These are phyloP conservation scores for Erysiphe pulchra DNA, from an alignment of 2,329 filamentous ascomycete genomes.

Conservation along the genomic window DNA sequence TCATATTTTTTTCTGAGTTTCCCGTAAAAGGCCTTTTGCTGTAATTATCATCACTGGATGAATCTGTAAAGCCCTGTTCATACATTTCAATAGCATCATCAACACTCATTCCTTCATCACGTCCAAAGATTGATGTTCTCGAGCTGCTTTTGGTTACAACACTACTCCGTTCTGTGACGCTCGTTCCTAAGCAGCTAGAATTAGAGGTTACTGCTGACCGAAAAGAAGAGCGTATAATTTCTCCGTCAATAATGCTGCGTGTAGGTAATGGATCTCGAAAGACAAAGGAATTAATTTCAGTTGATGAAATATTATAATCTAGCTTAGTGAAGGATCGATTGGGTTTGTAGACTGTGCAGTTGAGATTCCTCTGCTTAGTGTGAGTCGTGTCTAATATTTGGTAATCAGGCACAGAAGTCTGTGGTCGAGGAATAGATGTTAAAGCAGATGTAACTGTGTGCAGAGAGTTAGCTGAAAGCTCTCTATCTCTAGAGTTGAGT, in stretches of 20 bases:
- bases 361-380: slow-evolving; percentile 10
- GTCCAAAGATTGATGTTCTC: slow-evolving; percentile 29
- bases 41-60: slow-evolving; percentile 18
- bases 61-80: slow-evolving; percentile 33
- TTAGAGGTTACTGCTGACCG: slow-evolving; percentile 32
- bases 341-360: slow-evolving; percentile 7
- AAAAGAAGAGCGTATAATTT: slow-evolving; percentile 27
- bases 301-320: slow-evolving; percentile 9
- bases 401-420: slow-evolving; percentile 10
- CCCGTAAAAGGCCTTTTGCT: slow-evolving; percentile 5
- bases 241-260: slow-evolving; percentile 8
- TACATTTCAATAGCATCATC: slow-evolving; percentile 49
- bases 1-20: slow-evolving; percentile 7
- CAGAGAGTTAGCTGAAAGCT: slow-evolving; percentile 9
- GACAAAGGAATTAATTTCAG: slow-evolving; percentile 1
- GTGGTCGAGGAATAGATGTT: slow-evolving; percentile 4
- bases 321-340: slow-evolving; percentile 5
- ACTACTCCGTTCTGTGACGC: slow-evolving; percentile 57
- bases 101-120: slow-evolving; percentile 31
- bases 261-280: slow-evolving; percentile 9
- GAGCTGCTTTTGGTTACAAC: slow-evolving; percentile 58
- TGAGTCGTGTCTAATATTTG: slow-evolving; percentile 10
- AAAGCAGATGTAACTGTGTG: slow-evolving; percentile 3
- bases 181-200: slow-evolving; percentile 32
- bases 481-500: slow-evolving; percentile 7